Conservation (phyloP, 1,139 yeast genomes). For the Yamadazyma dendronema region DNA sequence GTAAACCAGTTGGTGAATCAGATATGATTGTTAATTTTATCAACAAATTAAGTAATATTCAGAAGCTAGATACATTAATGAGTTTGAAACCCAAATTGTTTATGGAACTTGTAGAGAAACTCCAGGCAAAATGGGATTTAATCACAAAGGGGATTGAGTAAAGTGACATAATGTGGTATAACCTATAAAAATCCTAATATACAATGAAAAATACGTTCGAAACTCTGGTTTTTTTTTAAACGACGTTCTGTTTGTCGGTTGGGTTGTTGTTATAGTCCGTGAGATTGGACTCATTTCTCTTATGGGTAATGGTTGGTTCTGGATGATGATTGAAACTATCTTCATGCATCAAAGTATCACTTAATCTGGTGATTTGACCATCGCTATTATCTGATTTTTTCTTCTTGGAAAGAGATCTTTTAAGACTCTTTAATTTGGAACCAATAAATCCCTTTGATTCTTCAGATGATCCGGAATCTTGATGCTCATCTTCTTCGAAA, state of each 20-base stretch:
- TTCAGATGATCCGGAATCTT: constrained; percentile 12
- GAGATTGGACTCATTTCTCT: constrained; percentile 28
- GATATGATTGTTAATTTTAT: constrained; percentile 14
- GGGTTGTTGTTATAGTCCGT: constrained; percentile 28
- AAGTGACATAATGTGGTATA: not conserved
- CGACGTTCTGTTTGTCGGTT: constrained; percentile 29
- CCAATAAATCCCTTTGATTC: constrained; percentile 18
- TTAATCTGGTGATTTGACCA: constrained; percentile 28
- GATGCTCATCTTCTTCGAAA: constrained; percentile 9
- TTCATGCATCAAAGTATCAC: constrained; percentile 29
- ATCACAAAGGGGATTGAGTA: not conserved
- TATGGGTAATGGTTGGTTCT: constrained; percentile 19
- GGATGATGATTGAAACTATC: constrained; percentile 11
- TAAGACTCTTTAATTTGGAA: constrained; percentile 20
- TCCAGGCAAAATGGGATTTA: constrained; percentile 23
- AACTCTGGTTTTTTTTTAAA: constrained; percentile 13
- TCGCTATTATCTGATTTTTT: constrained; percentile 14
- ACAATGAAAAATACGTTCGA: constrained; percentile 1
- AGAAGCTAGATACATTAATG: constrained; percentile 21
- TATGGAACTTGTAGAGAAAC: constrained; percentile 10
- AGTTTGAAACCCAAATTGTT: constrained; percentile 13
- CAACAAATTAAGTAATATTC: constrained; percentile 19
- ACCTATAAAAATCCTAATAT: constrained; percentile 5
- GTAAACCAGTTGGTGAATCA: constrained; percentile 14
- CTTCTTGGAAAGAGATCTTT: constrained; percentile 25